Evolutionary conservation across 2,329 filamentous ascomycete species (phyloP).

Genomic region (Fonsecaea nubica): DNA sequence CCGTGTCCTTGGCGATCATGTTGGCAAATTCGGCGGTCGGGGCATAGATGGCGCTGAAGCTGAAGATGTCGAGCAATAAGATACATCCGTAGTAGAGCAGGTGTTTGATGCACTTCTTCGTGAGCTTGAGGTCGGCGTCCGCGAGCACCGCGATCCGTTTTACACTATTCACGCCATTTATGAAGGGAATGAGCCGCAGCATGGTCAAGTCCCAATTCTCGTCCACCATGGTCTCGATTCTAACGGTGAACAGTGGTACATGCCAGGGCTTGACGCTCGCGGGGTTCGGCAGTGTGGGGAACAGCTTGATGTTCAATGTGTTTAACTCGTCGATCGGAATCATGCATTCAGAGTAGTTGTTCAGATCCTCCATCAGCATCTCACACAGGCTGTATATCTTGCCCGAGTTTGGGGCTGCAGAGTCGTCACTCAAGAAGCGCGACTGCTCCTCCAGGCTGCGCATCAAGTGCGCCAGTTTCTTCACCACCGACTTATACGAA

Average conservation of each 20-base stretch:
- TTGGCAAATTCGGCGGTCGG: conserved; percentile 77
- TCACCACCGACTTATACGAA: conserved; percentile 82
- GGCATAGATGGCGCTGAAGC: conserved; percentile 90
- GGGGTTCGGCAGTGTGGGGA: conserved; percentile 79
- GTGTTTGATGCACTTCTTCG: conserved; percentile 84
- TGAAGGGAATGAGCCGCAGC: conserved; percentile 74
- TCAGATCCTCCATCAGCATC: conserved; percentile 87
- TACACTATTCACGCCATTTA: conserved; percentile 90
- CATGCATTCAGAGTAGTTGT: conserved; percentile 98
- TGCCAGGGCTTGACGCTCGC: conserved; percentile 84
- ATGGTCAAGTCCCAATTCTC: conserved; percentile 63
- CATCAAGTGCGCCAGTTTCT: conserved; percentile 83
- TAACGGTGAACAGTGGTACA: conserved; percentile 77
- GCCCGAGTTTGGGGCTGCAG: conserved; percentile 54
- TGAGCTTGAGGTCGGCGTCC: conserved; percentile 84
- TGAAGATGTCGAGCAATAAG: conserved; percentile 90
- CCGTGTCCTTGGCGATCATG: conserved; percentile 74
- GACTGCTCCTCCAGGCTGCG: conserved; percentile 90
- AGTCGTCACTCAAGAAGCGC: conserved; percentile 69
- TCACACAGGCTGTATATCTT: conserved; percentile 75
- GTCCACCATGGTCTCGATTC: conserved; percentile 59
- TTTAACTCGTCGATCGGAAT: conserved; percentile 97
- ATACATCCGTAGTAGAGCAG: conserved; percentile 92
- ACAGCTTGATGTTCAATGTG: conserved; percentile 95
- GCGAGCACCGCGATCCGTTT: conserved; percentile 83